These are phyloP conservation scores for Lentinula sp. DNA, from an alignment of 768 basidiomycete genomes.

Conservation along the genomic window DNA sequence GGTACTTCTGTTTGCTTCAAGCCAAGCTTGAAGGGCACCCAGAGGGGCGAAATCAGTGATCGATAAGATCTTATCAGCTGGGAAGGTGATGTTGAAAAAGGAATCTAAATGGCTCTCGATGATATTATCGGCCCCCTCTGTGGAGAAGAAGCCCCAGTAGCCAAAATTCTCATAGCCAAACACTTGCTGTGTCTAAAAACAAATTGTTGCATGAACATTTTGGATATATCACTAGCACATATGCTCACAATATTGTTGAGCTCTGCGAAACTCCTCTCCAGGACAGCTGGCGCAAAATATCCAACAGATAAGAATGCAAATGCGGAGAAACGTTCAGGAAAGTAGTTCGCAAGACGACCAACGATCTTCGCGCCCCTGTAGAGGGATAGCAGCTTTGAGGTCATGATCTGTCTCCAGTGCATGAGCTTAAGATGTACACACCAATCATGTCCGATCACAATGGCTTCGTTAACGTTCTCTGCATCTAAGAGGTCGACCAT, in stretches of 20 bases:
- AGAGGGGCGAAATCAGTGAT: constrained; percentile 26
- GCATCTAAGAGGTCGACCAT: constrained; percentile 31
- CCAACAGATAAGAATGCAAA: constrained; percentile 29
- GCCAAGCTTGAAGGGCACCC: constrained; percentile 29
- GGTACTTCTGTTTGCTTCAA: constrained; percentile 20
- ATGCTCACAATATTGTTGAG: constrained; percentile 17
- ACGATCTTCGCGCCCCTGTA: constrained; percentile 30
- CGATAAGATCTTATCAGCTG: constrained; percentile 28
- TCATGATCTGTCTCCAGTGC: background rate
- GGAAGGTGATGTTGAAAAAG: constrained; percentile 26
- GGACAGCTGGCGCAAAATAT: constrained; percentile 21
- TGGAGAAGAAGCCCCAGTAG: constrained; percentile 33
- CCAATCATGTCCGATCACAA: constrained; percentile 39
- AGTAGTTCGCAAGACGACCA: constrained; percentile 30
- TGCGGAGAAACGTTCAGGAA: constrained; percentile 33
- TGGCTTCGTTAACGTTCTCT: constrained; percentile 22
- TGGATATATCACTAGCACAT: background rate
- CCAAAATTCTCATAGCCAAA: constrained; percentile 32
- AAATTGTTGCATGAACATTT: background rate
- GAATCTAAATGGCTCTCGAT: constrained; percentile 35
- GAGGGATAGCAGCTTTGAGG: background rate
- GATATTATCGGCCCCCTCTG: constrained; percentile 21
- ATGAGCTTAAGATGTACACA: background rate
- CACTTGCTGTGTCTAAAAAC: background rate
- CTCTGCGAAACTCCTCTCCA: constrained; percentile 16